Conservation (phyloP, 495 filamentous ascomycete genomes). For the Penicillium longicatenatum region DNA sequence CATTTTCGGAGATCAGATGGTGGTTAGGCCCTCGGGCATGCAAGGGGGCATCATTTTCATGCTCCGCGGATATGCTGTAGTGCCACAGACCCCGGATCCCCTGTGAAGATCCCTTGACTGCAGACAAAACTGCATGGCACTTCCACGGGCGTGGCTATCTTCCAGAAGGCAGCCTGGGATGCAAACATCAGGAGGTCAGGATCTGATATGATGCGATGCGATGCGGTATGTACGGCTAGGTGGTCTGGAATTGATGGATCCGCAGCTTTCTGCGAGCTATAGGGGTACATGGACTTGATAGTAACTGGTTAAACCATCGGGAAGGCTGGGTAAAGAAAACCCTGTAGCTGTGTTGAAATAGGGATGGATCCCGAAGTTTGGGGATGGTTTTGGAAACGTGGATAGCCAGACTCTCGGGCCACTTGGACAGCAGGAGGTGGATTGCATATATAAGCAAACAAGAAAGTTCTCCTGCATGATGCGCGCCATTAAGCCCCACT, state of each 20-base stretch:
- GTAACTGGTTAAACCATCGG: background rate
- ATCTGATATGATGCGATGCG: background rate
- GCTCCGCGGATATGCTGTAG: background rate
- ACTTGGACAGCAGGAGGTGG: background rate
- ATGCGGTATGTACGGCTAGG: background rate
- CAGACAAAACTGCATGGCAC: conserved; percentile 5
- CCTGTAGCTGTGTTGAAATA: background rate
- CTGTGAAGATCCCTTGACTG: conserved; percentile 12
- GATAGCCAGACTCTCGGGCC: conserved; percentile 8
- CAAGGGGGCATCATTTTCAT: conserved; percentile 2
- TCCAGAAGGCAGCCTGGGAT: conserved; percentile 6
- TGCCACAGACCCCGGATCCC: conserved; percentile 1
- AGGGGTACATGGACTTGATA: background rate
- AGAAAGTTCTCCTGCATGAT: conserved; percentile 29
- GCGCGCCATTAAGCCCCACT: conserved; percentile 20
- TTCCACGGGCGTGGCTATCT: background rate
- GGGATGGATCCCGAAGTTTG: background rate
- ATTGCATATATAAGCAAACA: conserved; percentile 23
- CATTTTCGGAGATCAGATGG: background rate
- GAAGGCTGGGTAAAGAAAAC: background rate
- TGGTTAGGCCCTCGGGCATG: background rate
- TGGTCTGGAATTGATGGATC: background rate
- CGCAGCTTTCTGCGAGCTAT: conserved; percentile 2
- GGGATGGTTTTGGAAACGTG: conserved; percentile 12
- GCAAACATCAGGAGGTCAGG: background rate